Evolutionary conservation across 1,284 basidiomycete species (phyloP).

Genomic region (Leccinum holopus): DNA sequence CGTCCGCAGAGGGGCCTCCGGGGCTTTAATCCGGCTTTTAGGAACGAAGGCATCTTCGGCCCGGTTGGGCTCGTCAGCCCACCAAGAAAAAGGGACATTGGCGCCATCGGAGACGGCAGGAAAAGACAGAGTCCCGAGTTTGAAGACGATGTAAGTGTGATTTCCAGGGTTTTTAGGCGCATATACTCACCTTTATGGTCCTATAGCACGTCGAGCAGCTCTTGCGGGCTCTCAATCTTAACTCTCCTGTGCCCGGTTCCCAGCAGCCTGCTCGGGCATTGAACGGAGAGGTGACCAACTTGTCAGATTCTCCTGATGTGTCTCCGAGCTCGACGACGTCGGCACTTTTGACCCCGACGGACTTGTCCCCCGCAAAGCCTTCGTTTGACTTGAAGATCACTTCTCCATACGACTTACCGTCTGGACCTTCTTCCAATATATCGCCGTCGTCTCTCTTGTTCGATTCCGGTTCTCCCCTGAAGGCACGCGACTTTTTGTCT

Average conservation of each 20-base stretch:
- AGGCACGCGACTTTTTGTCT: slow-evolving; percentile 39
- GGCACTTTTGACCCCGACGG: slow-evolving; percentile 63
- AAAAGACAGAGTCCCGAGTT: slow-evolving; percentile 58
- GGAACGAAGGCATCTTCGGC: slow-evolving; percentile 64
- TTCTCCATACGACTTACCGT: slow-evolving; percentile 47
- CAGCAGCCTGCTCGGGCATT: slow-evolving; percentile 42
- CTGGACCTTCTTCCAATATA: slow-evolving; percentile 30
- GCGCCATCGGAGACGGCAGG: slow-evolving; percentile 74
- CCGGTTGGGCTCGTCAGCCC: slow-evolving; percentile 50
- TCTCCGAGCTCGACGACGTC: slow-evolving; percentile 68
- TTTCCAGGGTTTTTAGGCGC: slow-evolving; percentile 19
- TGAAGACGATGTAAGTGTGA: slow-evolving; percentile 50
- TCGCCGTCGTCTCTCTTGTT: slow-evolving; percentile 41
- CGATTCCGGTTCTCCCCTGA: slow-evolving; percentile 42
- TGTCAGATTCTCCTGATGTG: slow-evolving; percentile 57
- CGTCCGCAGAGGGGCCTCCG: slow-evolving; percentile 26
- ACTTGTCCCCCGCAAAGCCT: slow-evolving; percentile 60
- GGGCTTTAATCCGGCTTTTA: slow-evolving; percentile 28
- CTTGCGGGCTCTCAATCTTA: slow-evolving; percentile 70
- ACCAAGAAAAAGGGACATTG: slow-evolving; percentile 50
- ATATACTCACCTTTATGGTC: slow-evolving; percentile 32
- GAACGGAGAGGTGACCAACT: slow-evolving; percentile 43
- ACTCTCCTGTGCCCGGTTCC: slow-evolving; percentile 59
- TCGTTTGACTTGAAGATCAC: slow-evolving; percentile 56
- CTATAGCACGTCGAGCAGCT: slow-evolving; percentile 72